Percentiles rank a stretch among this genome's conserved stretches.
Conservation (phyloP, 257 asterid genomes). For the Solanum paucissectum region DNA sequence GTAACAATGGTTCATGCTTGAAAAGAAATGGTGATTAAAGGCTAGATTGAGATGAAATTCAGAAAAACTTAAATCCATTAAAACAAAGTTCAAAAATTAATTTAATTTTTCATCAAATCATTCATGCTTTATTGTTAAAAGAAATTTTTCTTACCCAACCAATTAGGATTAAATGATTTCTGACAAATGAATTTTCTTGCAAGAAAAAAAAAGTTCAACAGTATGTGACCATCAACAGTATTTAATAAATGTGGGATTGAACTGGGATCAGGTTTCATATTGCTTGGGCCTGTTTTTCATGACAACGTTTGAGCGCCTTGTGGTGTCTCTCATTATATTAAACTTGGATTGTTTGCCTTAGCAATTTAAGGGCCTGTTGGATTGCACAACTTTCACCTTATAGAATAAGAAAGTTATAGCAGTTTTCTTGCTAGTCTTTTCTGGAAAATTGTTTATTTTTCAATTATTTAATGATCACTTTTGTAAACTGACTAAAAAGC, state of each 20-base stretch:
- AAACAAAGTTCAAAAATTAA: not conserved
- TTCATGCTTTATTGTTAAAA: not conserved
- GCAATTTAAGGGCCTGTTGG: not conserved
- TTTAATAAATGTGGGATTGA: not conserved
- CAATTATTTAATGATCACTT: not conserved
- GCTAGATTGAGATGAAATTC: not conserved
- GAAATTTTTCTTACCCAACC: not conserved
- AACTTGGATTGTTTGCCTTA: not conserved
- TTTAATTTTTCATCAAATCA: not conserved
- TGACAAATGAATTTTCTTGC: not conserved
- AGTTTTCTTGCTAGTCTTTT: not conserved
- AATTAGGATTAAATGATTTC: not conserved
- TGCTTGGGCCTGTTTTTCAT: not conserved
- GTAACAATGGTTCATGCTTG: not conserved
- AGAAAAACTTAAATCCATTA: not conserved
- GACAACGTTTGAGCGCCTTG: not conserved
- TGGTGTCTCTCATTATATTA: not conserved
- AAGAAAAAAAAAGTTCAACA: not conserved
- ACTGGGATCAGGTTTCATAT: not conserved
- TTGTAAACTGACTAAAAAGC: not conserved
- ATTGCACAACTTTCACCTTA: not conserved
- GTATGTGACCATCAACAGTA: not conserved
- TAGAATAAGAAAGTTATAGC: not conserved
- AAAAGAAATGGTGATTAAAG: not conserved
- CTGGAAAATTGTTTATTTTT: not conserved